Base-by-base conservation (phyloP, 768 basidiomycete genomes). In the Leucocoprinus sp. region DNA sequence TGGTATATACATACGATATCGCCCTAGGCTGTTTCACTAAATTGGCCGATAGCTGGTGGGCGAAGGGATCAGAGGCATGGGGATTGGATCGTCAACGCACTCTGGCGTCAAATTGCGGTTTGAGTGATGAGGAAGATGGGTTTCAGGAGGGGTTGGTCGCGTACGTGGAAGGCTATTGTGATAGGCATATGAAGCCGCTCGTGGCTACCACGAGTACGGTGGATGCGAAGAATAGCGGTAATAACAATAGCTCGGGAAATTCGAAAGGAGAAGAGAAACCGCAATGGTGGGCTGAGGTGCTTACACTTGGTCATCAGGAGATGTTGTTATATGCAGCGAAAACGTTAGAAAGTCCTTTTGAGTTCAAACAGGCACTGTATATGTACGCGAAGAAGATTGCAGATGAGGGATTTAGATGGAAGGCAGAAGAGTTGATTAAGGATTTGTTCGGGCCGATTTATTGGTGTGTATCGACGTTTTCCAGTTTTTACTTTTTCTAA, bases 381-480 rank as follows among this genome's bases (percentile, higher is more conserved):
- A 52, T 78, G 52, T 97, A 96, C 60, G 83, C 90, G 28, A 85
- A 77, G 68, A 82, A 78, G 64, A 69, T 98, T 33, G 90, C 85
- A 27, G 89, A 96, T 52, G 92, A 95, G 60, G 92, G 86, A 0
- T 92, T 91, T 60, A 70, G 77, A 50, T 84, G 69, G 28, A 92
- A 93, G 60, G 93, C 81, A 14, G 93, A 96, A 60, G 95, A 98
- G 61, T 62, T 99, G 45, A 76, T 95, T 40, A 84, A 77, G 61
- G 96, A 97, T 52, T 70, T 98, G 42, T 81, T 86, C 54, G 93
- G 93, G 12, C 93, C 93, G 0, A 67, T 93, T 29, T 95, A 89
- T 64, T 85, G 82, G 93, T 93, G 57, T 48, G 86, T 74, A 34
- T 19, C 46, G 49, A 14, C 5, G 4, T 4, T 23, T 27, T 27